Evolutionary conservation across 2,329 filamentous ascomycete species (phyloP), one percentile per base, ranked within the genome.

Genomic region (Aspergillus sergii): DNA sequence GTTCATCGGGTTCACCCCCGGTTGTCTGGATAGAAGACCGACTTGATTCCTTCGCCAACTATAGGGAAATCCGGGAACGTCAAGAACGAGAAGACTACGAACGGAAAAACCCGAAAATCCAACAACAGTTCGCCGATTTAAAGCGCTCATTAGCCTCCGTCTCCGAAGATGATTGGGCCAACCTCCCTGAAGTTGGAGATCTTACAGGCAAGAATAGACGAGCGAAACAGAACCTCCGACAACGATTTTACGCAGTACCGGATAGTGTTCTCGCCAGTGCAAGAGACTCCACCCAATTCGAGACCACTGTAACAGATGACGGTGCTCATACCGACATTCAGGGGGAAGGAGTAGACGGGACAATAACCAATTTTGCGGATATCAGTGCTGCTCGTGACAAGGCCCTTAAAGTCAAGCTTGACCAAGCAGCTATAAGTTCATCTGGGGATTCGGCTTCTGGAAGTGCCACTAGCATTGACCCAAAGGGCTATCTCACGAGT

Each of bases 281-380:
- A 19, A 85, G 92, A 71, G 92, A 93, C 70, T 86, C 91, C 2
- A 86, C 87, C 4, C 92, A 97, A 74, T 86, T 98, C 68, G 91
- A 93, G 55, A 95, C 93, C 1, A 96, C 92, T 0, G 89, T 99
- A n/a, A 85, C 89, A 51, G 93, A 96, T 43, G 94, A 97, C 64
- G 91, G 88, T 1, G 78, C 81, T 1, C 79, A 84, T n/a, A 80
- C 81, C 12, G 81, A 84, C 55, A 80, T 78, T 32, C 69, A 72
- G 23, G 76, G 73, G 41, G 73, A 89, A 62, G 80, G 78, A 57
- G 76, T 79, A 3, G 93, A 97, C 72, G 94, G 94, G 2, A 96
- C 93, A 1, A 95, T 97, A 87, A 99, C 94, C 12, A 97, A 99
- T 76, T 99, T 99, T 76, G 94, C 94, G 51, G 92, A 97, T 77